Evolutionary conservation across 441 rosid species (phyloP).

Genomic region (Manihot esculenta): DNA sequence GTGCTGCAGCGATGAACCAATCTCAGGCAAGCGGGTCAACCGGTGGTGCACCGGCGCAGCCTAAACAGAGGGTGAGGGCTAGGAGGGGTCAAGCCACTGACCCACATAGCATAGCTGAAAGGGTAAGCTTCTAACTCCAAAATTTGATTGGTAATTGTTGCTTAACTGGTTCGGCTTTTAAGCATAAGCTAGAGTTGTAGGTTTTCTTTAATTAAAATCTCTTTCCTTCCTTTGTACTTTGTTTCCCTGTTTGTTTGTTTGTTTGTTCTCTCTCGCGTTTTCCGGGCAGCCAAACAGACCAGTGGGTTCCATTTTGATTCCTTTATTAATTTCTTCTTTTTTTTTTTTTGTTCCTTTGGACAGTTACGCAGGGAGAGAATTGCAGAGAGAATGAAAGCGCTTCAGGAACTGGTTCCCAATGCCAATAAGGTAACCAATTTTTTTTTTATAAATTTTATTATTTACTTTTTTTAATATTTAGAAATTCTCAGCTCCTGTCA

Average conservation of each 20-base stretch:
- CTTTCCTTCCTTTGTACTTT: background rate
- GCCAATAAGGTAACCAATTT: slow-evolving; percentile 68
- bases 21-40: slow-evolving; percentile 51
- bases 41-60: slow-evolving; percentile 50
- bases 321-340: background rate
- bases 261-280: background rate
- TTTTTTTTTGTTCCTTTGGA: no score
- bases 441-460: background rate
- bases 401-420: slow-evolving; percentile 92
- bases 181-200: slow-evolving; percentile 38
- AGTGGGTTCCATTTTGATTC: background rate
- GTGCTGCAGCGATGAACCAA: slow-evolving; percentile 33
- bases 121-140: slow-evolving; percentile 39
- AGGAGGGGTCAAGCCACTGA: slow-evolving; percentile 97
- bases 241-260: no score
- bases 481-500: background rate
- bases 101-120: slow-evolving; percentile 93
- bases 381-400: slow-evolving; percentile 96
- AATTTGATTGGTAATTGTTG: slow-evolving; percentile 16
- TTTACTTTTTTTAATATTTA: no score
- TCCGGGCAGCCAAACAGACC: slow-evolving; percentile 1
- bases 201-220: background rate
- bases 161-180: no score
- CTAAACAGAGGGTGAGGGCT: slow-evolving; percentile 77
- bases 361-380: slow-evolving; percentile 96